Percentiles rank a stretch among this genome's conserved stretches.
Conservation (phyloP, 768 basidiomycete species). For the Steccherinum ochraceum region DNA sequence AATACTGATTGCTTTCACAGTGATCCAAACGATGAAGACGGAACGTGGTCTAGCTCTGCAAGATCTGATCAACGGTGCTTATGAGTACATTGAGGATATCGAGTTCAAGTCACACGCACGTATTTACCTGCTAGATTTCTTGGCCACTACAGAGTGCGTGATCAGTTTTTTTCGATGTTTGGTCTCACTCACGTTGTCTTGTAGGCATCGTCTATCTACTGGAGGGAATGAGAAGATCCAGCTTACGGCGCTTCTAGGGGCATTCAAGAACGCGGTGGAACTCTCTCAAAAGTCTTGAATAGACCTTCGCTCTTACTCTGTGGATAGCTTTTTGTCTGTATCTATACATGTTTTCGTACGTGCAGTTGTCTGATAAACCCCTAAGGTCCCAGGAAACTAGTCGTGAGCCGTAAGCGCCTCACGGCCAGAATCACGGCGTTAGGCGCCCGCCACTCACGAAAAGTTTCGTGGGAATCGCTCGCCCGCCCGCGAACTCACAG, state of each 20-base stretch:
- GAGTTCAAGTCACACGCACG: constrained; percentile 83
- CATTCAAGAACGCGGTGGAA: constrained; percentile 91
- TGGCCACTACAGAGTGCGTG: constrained; percentile 93
- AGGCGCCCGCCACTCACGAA: no score
- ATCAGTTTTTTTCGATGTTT: not conserved
- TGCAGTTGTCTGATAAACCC: not conserved
- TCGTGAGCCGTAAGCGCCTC: no score
- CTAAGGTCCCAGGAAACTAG: no score
- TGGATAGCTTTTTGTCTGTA: no score
- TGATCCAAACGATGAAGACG: constrained; percentile 80
- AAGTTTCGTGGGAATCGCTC: no score
- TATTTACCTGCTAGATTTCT: constrained; percentile 84
- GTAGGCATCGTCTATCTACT: constrained; percentile 83
- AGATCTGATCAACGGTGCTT: constrained; percentile 87
- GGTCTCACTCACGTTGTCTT: not conserved
- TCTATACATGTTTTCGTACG: constrained; percentile 2
- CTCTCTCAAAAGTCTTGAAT: constrained; percentile 43
- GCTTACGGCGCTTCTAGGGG: constrained; percentile 82
- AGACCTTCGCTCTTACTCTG: not conserved
- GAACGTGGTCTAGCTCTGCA: constrained; percentile 93
- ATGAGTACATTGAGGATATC: constrained; percentile 82
- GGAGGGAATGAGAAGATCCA: constrained; percentile 95
- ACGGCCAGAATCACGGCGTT: no score
- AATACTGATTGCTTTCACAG: constrained; percentile 32
- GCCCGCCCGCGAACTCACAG: no score